These are phyloP conservation scores for Zancudomyces culisetae DNA, from an alignment of 371 early-diverging fungal species.

Conservation along the genomic window DNA sequence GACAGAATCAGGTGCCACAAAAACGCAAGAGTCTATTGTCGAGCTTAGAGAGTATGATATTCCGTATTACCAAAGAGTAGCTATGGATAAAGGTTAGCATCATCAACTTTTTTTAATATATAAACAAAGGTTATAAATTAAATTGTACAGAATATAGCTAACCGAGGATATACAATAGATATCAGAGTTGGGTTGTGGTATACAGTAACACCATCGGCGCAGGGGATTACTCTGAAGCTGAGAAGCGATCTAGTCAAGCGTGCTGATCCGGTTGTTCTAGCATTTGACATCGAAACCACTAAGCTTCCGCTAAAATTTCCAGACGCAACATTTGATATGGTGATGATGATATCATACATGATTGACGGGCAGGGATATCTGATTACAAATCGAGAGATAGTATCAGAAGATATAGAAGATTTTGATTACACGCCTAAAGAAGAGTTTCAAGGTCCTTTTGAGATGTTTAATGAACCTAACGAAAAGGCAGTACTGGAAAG, in stretches of 20 bases:
- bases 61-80: constrained; percentile 79
- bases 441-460: constrained; percentile 91
- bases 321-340: constrained; percentile 73
- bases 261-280: constrained; percentile 88
- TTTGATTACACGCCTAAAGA: constrained; percentile 97
- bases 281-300: constrained; percentile 99
- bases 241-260: constrained; percentile 78
- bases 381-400: constrained; percentile 94
- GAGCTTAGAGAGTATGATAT: constrained; percentile 92
- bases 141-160: too few relatives aligned
- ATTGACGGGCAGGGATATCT: constrained; percentile 93
- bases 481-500: constrained; percentile 65
- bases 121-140: too few relatives aligned
- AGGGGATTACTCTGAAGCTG: constrained; percentile 35
- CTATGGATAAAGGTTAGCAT: constrained; percentile 68
- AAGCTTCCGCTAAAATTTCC: constrained; percentile 98
- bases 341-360: constrained; percentile 99
- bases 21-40: constrained; percentile 32
- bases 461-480: constrained; percentile 84
- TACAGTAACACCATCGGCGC: constrained; percentile 34
- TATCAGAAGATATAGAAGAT: constrained; percentile 89
- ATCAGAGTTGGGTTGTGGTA: constrained; percentile 96
- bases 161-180: constrained; percentile 25
- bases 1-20: constrained; percentile 5
- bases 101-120: too few relatives aligned